Evolutionary conservation across 768 basidiomycete genomes (phyloP), one percentile per base, ranked within the genome.

Genomic region (Boletales sp.): DNA sequence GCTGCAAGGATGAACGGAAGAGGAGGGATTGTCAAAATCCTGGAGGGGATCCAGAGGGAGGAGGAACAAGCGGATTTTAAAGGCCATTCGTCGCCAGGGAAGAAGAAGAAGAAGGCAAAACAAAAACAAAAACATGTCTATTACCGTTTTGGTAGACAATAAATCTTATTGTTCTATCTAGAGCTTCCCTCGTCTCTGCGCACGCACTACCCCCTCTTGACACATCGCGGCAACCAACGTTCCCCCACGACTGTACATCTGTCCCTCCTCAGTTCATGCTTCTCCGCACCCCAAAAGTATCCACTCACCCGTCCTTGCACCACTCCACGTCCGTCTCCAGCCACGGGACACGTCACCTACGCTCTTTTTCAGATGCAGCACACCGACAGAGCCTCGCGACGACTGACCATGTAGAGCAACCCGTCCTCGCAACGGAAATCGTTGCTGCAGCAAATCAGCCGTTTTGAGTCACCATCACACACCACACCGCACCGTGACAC

Each of bases 171-270:
- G 56, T 64, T 34, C 15, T 34, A 38, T 52, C 42, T 44, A 15
- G 60, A 58, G 52, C 56, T 55, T 59, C 34, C 34, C 43, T 48
- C 55, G 49, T 45, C 49, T 55, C 49, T 52, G 71, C 29, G 81
- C 82, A 37, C 87, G 78, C 37, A 88, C 73, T 8, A 89, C 84
- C 7, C 89, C 90, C 71, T 91, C 90, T 63, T 92, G 90, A 21
- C 85, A 81, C 27, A 80, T 83, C 12, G 87, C 80, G n/a, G 88
- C 90, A 21, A 90, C 75, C 12, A 91, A 69, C 7, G 62, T 76
- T 8, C 89, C 88, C 21, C 68, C 64, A 24, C 74, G 80, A n/a
- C 82, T 82, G 63, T 86, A 91, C 61, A 91, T 68, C 86, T 90
- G 35, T 4, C 41, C 41, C 37, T 14, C 18, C 45, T 57, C 41